Evolutionary conservation across 139 green algal species (phyloP), one percentile per base, ranked within the genome.

Genomic region (Yamagishiella unicocca): DNA sequence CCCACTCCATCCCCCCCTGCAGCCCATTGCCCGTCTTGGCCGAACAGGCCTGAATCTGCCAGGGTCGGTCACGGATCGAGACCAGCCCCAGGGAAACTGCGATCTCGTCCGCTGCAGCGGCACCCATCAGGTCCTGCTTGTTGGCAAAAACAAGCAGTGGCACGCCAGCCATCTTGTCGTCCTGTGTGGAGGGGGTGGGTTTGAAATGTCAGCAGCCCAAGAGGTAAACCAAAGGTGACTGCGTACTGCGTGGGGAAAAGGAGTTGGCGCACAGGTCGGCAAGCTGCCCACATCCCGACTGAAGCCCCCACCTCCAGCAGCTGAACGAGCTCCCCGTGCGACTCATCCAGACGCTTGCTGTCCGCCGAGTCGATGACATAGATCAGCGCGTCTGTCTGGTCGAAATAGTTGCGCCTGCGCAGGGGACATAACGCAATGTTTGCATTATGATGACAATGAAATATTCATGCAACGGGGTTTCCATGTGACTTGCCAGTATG

Each of bases 341-440:
- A 93, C 89, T 95, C 94, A 29, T 94, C 93, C 50, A 98, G 68
- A 38, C 95, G 90, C 87, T 95, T 96, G 6, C 79, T 75, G 93
- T 98, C 95, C 14, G 93, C 87, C 73, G 88, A 93, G 90, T 98
- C 95, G 75, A 98, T 95, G 24, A 98, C 95, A 77, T 96, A 98
- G 22, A 98, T 88, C 66, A 98, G 85, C 10, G 90, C 92, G 75
- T 97, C 94, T 35, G 95, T 98, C 31, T 91, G 71, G 19, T 98
- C 95, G 82, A 96, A 98, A 90, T 98, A 98, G 90, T 98, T 98
- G 2, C 94, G 90, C 93, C 94, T 95, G 82, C 72, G 29, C 45
- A 43, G 2, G 14, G 25, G 6, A 80, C 22, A n/a, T 24, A n/a
- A n/a, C n/a, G n/a, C n/a, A n/a, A n/a, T n/a, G n/a, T n/a, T n/a